Conservation (phyloP, 1,284 basidiomycete genomes). For the Coniophora puteana region DNA sequence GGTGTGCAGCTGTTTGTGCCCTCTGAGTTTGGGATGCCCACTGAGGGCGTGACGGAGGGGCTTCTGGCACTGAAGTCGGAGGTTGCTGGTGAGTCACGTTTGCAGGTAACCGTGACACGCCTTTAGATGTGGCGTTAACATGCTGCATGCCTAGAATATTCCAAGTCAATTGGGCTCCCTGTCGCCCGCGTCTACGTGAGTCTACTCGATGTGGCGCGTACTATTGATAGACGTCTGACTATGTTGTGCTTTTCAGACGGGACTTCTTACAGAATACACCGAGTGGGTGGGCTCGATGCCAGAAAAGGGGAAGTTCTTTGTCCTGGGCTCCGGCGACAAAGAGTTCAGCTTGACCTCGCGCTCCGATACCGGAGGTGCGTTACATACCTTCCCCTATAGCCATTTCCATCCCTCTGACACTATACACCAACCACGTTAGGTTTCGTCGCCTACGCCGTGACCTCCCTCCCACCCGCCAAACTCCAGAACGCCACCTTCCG, state of each 20-base stretch:
- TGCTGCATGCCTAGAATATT: too few relatives aligned
- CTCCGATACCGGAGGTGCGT: slow-evolving; percentile 22
- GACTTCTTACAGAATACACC: slow-evolving; percentile 17
- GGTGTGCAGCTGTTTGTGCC: slow-evolving; percentile 31
- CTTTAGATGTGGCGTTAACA: background rate
- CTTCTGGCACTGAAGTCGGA: slow-evolving; percentile 12
- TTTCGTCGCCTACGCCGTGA: slow-evolving; percentile 29
- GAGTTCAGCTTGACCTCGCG: slow-evolving; percentile 24
- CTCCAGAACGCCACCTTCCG: slow-evolving; percentile 23
- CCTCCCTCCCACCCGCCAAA: slow-evolving; percentile 19
- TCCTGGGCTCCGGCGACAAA: slow-evolving; percentile 24
- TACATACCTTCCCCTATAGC: background rate
- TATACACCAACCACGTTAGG: too few relatives aligned
- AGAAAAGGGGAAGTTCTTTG: slow-evolving; percentile 19
- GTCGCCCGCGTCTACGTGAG: slow-evolving; percentile 24
- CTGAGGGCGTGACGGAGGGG: slow-evolving; percentile 19
- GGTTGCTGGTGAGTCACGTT: slow-evolving; percentile 12
- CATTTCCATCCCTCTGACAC: background rate
- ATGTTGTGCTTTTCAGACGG: slow-evolving; percentile 10
- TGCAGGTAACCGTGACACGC: background rate
- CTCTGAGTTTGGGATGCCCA: slow-evolving; percentile 27
- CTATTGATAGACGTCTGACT: background rate
- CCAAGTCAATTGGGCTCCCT: slow-evolving; percentile 23
- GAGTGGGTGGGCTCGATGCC: slow-evolving; percentile 12
- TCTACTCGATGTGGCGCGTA: background rate